phyloP scores from a whole-genome alignment of 352 stramenopile species.

The Globisporangium uncinulatum region DNA sequence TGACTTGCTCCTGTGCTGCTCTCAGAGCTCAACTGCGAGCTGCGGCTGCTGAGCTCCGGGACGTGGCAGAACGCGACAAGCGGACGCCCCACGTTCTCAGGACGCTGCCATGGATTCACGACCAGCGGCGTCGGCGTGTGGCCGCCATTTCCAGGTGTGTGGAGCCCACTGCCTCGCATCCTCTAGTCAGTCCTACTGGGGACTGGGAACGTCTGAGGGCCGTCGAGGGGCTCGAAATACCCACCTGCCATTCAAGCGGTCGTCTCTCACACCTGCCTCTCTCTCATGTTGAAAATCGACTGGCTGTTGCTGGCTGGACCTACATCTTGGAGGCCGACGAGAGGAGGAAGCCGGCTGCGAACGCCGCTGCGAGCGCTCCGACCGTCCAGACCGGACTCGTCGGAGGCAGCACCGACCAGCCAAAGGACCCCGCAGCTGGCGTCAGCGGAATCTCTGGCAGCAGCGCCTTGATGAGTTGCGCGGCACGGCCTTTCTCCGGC shows the following conservation, averaged over 20 bases:
- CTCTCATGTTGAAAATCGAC: too few relatives aligned
- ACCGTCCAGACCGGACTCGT: slow-evolving; percentile 69
- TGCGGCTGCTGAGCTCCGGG: background rate
- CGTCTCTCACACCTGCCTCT: too few relatives aligned
- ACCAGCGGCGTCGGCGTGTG: background rate
- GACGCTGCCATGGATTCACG: background rate
- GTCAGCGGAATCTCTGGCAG: slow-evolving; percentile 41
- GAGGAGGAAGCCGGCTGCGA: slow-evolving; percentile 53
- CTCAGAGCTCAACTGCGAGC: too few relatives aligned
- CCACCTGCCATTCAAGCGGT: too few relatives aligned
- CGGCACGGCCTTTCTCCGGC: slow-evolving; percentile 45
- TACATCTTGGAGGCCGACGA: slow-evolving; percentile 53
- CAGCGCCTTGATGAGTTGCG: slow-evolving; percentile 53
- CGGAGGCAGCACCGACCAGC: too few relatives aligned
- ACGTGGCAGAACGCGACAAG: background rate
- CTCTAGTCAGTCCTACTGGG: too few relatives aligned
- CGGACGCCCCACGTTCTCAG: background rate
- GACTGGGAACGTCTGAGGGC: too few relatives aligned
- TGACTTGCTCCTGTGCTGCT: too few relatives aligned
- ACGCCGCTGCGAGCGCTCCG: slow-evolving; percentile 45
- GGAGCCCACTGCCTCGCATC: background rate
- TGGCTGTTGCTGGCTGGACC: background rate
- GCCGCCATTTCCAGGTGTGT: too few relatives aligned
- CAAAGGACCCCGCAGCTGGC: too few relatives aligned
- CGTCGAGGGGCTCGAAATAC: too few relatives aligned